Evolutionary conservation across 371 early-diverging fungal species (phyloP), one percentile per base, ranked within the genome.

Genomic region (Mucor sp.): DNA sequence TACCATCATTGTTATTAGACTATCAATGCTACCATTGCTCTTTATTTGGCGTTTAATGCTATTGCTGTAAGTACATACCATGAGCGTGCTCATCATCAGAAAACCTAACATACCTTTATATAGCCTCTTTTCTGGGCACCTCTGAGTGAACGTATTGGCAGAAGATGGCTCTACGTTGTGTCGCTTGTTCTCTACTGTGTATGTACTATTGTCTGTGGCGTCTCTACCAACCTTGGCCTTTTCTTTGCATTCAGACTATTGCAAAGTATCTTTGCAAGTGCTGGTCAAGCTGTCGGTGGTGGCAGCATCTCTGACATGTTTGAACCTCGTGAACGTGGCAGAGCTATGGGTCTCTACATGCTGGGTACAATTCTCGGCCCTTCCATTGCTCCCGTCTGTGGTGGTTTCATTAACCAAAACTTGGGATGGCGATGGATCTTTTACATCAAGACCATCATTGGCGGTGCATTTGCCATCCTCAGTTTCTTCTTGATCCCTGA

Each of bases 341-440:
- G 47, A 39, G 76, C 77, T 4, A 75, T 78, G 74, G 70, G 77
- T 35, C 65, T 78, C 1, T 81, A 70, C 60, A 69, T 75, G 50
- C 59, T 81, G 23, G 74, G 88, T 2, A 78, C 83, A 8, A 64
- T 84, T 53, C 56, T 86, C 15, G 87, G 88, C 0, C 87, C 88
- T 15, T 74, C 82, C 17, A 62, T 86, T 58, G 83, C 82, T 0
- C 88, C 88, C 6, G 60, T 85, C 33, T 69, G 85, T 11, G 87
- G 87, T 30, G 87, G 87, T 0, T 86, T 80, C 37, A 68, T 85
- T 9, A 76, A 77, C 9, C 75, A 84, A 64, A 75, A 71, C 60
- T 63, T 79, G 17, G 84, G 83, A 2, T 87, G 87, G 86, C 81
- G 85, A 8, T 85, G 84, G 84, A 80, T 81, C 37, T 85, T 85